Evolutionary conservation across 768 basidiomycete genomes (phyloP), one percentile per base, ranked within the genome.

Genomic region (Boletus patriciae): DNA sequence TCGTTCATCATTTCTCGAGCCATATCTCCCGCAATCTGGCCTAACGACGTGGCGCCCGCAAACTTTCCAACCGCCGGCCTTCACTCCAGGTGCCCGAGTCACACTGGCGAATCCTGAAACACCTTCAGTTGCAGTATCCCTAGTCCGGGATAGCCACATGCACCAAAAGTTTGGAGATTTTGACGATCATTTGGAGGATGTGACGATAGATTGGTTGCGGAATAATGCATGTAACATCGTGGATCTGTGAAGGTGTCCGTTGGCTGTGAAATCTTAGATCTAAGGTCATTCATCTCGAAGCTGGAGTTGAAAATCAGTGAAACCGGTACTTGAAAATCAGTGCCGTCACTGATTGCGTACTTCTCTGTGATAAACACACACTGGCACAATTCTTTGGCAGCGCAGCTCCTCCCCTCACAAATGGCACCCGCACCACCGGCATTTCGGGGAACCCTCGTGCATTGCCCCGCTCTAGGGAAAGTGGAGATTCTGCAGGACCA

Each of bases 111-210:
- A 79, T 15, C 59, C 77, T 1, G 74, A 76, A 34, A 63, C 80
- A 4, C 83, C 86, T 0, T 59, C 66, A 6, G 77, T 75, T 12
- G 83, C 86, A 1, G 66, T 82, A 15, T 62, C 69, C 4, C 73
- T 83, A 1, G 83, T 87, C 16, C 76, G 74, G 38, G 78, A 84
- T 43, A 66, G 74, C 41, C 74, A 73, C n/a, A 69, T 78, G 50
- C 84, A 87, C 54, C 72, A 78, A 55, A 75, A 78, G 46, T 85
- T 92, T 55, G 86, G 85, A 5, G 90, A 92, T 68, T 92, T 92
- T 59, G 90, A 92, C 55, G 90, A 92, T 62, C 87, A 92, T 72
- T 70, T 92, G 45, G 90, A 90, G 71, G 84, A 90, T 69, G 84
- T 85, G 46, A 80, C 68, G 41, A 70, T 76, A 54, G 80, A 81